Conservation (phyloP, 345 rosid genomes). For the Balakata baccata region DNA sequence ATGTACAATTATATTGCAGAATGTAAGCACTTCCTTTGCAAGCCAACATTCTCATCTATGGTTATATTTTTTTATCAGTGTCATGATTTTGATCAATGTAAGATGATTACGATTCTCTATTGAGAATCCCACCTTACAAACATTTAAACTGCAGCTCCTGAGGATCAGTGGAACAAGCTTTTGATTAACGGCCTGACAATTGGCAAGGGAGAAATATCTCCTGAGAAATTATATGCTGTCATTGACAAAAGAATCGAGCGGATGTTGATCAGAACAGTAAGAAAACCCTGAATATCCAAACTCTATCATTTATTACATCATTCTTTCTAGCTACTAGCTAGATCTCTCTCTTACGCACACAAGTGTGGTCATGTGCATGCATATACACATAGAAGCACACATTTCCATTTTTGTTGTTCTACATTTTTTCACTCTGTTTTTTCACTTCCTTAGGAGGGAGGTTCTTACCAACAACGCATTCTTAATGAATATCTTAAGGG, state of each 20-base stretch:
- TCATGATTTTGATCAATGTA: neutral
- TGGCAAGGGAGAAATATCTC: conserved; percentile 62
- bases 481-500: conserved; percentile 72
- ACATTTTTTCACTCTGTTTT: neutral
- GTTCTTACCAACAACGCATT: conserved; percentile 84
- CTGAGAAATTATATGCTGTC: conserved; percentile 65
- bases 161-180: conserved; percentile 78
- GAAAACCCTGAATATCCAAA: conserved; percentile 10
- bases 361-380: too few relatives aligned
- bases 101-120: neutral
- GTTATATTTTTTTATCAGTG: neutral
- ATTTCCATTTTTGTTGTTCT: neutral
- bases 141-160: conserved; percentile 60
- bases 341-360: neutral
- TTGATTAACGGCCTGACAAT: conserved; percentile 62
- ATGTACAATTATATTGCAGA: neutral
- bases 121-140: neutral
- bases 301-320: neutral
- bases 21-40: neutral
- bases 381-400: too few relatives aligned
- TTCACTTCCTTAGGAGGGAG: conserved; percentile 65
- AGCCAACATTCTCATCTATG: neutral
- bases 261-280: conserved; percentile 77
- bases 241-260: conserved; percentile 74
- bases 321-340: neutral